Conservation (phyloP, 352 stramenopile genomes). For the Phytophthora cactorum region DNA sequence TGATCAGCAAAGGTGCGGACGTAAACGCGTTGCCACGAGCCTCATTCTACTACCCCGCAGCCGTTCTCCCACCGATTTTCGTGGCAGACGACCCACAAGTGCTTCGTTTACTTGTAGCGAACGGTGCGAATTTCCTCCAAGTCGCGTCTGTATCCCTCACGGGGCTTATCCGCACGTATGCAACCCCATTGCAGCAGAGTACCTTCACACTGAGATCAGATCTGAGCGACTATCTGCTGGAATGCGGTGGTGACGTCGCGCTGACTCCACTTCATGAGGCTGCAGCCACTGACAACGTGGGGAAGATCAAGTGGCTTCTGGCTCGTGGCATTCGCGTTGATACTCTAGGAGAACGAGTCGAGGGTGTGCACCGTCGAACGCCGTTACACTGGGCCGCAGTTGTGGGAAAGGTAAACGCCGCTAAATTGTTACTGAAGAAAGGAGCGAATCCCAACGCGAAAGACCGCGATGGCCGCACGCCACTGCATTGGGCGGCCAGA, state of each 20-base stretch:
- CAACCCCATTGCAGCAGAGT: slow-evolving; percentile 65
- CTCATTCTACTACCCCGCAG: slow-evolving; percentile 71
- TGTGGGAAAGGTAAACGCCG: slow-evolving; percentile 47
- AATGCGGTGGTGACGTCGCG: slow-evolving; percentile 73
- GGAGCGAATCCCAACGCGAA: slow-evolving; percentile 62
- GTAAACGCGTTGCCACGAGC: slow-evolving; percentile 64
- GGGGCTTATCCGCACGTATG: slow-evolving; percentile 48
- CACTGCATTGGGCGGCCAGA: slow-evolving; percentile 78
- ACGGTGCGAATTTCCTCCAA: slow-evolving; percentile 75
- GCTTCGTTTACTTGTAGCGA: slow-evolving; percentile 61
- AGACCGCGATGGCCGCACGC: slow-evolving; percentile 67
- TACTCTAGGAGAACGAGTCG: slow-evolving; percentile 60
- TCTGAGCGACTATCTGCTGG: slow-evolving; percentile 68
- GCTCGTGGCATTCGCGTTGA: slow-evolving; percentile 50
- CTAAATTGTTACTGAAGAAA: slow-evolving; percentile 46
- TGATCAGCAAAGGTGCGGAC: slow-evolving; percentile 65
- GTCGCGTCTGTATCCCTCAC: slow-evolving; percentile 56
- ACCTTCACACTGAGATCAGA: slow-evolving; percentile 70
- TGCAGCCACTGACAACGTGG: slow-evolving; percentile 55
- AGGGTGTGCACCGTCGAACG: slow-evolving; percentile 68
- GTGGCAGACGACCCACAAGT: slow-evolving; percentile 78
- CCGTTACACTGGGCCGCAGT: slow-evolving; percentile 80
- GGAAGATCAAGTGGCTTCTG: slow-evolving; percentile 53
- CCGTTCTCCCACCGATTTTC: slow-evolving; percentile 74
- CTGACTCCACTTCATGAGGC: slow-evolving; percentile 80